Base-by-base conservation (phyloP, 768 basidiomycete genomes). In the Phylloporus sp. region DNA sequence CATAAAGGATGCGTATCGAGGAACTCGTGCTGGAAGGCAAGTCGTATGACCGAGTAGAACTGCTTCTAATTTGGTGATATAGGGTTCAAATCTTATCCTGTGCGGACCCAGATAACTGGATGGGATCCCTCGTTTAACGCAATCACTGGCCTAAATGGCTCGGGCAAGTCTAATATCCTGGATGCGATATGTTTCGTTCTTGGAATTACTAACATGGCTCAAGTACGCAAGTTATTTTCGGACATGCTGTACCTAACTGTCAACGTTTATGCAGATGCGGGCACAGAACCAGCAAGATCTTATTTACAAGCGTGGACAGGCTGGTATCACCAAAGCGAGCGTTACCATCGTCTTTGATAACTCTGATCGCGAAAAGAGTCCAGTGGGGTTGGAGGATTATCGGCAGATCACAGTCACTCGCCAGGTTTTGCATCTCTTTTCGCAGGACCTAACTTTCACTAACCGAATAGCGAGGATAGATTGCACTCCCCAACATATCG, bases 291-390 rank as follows among this genome's bases (percentile, higher is more conserved):
- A 97, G 64, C 89, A 93, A 69, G 97, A 99, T 67, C 83, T 99
- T 60, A 97, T 99, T 50, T 99, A 99, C 80, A 99, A 99, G 70
- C 88, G 97, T 32, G 97, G 97, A 1, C 95, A 98, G 69, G 95
- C 97, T 20, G 97, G 97, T 10, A 78, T 98, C 53, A 92, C 91
- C 11, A 95, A 95, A 75, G 97, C 97, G 5, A 95, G 91, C 56
- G 97, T 99, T 4, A 97, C 97, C 27, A 93, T 98, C 62, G 95
- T 99, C 2, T 99, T 99, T 63, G 93, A 98, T 77, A 99, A 99
- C 68, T 90, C 93, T 1, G 95, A 98, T 67, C 78, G 82, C 11
- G 76, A 79, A 20, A 91, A 80, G 52, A 90, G 89, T 58, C 97
- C 95, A 0, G 78, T 85, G 2, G 95, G 93, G 2, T 80, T 87